Base-by-base conservation (phyloP, 768 basidiomycete species). In the Epithele typhae region DNA sequence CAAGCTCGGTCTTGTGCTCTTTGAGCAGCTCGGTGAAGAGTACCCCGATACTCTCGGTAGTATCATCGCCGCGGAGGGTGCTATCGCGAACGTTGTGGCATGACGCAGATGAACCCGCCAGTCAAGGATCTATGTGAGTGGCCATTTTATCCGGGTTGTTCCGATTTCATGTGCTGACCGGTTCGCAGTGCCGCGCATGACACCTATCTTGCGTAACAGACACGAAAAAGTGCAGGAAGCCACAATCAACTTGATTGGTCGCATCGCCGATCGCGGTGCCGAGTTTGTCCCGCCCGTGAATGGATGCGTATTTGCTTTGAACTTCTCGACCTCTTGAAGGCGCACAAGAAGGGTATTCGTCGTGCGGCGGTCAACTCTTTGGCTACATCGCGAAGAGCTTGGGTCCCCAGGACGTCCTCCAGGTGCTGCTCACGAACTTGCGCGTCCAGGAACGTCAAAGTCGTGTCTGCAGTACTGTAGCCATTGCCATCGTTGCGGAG, bases 281-380 rank as follows among this genome's bases (percentile, higher is more conserved):
- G 96, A 98, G 68, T 97, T 92, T 51, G 95, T 99, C 0, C 94
- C 14, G 95, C 96, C 9, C 82, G 96, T 59, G 96, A 99, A 68
- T 98, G 95, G 96, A 99, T 99, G 96, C 87, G 96, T 62, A 98
- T 99, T 62, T 98, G 96, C 64, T 98, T 99, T 68, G 96, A 99
- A 63, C 71, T 99, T 25, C 79, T 99, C 40, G 96, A 98, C 61
- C 76, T 99, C 21, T 78, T 98, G 59, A 98, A 98, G 65, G 96
- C 96, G 8, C 96, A 99, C 73, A 99, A 99, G 74, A 97, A 97
- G 68, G 95, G 89, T 35, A 99, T 98, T 61, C 88, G 96, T 44
- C 91, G 95, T 62, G 96, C 95, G 0, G 95, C 96, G 18, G 96
- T 98, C 70, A 97, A 99, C 73, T 96, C 95, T 99, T 99, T 58